Evolutionary conservation across 2,329 filamentous ascomycete species (phyloP).

Genomic region (Xylaria arbuscula): DNA sequence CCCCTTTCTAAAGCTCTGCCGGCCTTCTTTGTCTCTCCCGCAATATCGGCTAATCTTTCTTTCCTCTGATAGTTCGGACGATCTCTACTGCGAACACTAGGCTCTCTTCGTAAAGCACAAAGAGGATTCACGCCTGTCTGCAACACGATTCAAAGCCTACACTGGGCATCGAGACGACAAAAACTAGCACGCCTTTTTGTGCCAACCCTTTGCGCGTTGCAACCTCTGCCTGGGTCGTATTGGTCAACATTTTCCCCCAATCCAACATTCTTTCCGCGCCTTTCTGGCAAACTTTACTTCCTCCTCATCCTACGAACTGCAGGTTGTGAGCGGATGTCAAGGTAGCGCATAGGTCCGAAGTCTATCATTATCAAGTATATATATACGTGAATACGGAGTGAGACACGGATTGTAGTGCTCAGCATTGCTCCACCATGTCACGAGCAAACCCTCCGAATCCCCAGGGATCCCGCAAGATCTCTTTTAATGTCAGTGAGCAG

Average conservation of each 20-base stretch:
- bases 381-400: conserved; percentile 3
- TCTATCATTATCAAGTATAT: conserved; percentile 13
- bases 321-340: conserved; percentile 24
- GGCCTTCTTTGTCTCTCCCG: conserved; percentile 42
- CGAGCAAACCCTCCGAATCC: conserved; percentile 67
- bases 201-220: conserved; percentile 1
- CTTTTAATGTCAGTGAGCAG: conserved; percentile 99
- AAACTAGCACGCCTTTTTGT: conserved; percentile 21
- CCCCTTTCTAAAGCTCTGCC: conserved; percentile 3
- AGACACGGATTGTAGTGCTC: conserved; percentile 8
- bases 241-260: conserved; percentile 16
- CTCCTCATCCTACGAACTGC: conserved; percentile 14
- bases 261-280: conserved; percentile 8
- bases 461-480: conserved; percentile 87
- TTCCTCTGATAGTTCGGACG: conserved; percentile 36
- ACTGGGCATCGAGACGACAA: conserved; percentile 21
- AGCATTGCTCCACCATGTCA: conserved; percentile 58
- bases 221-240: not conserved
- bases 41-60: conserved; percentile 43
- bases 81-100: conserved; percentile 39
- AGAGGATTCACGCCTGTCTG: conserved; percentile 36
- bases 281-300: conserved; percentile 7
- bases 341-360: conserved; percentile 16
- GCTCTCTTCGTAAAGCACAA: conserved; percentile 43
- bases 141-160: conserved; percentile 34